Base-by-base conservation (phyloP, 75 land plant species). In the Cryptomeria japonica region DNA sequence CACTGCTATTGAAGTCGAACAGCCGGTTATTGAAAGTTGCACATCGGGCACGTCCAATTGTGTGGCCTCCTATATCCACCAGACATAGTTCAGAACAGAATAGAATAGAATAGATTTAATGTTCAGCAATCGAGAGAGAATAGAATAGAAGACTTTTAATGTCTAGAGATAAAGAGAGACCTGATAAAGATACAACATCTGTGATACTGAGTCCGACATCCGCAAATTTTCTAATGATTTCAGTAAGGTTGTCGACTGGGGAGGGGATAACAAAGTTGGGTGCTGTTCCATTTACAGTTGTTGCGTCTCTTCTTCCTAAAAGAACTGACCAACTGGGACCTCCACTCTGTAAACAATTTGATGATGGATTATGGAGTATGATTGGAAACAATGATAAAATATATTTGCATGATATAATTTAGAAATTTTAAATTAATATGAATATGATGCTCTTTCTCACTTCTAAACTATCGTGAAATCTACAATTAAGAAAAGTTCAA, bases 131-230 rank as follows among this genome's bases (percentile, higher is more conserved):
- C 2, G 2, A 2, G 2, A 41, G 1, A 44, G 46, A 44, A 5
- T 44, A 44, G 46, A 44, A 5, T 44, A 44, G 6, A 44, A 44
- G 0, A 44, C 6, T 44, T 44, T 44, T 44, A 1, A 44, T 3
- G 46, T 44, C 5, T 4, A 44, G 16, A 51, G 14, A 51, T 31
- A 0, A 37, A 31, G 46, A 12, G 2, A 22, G 9, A 94, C 96
- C 97, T 89, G 98, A 95, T 61, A 96, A 91, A 25, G 94, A 49
- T 31, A 95, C 93, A 5, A 94, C 91, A 77, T 96, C 98, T 15
- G 91, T 89, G 85, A 87, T n/a, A 56, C 86, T 85, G 36, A 96
- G 95, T 5, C 94, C 93, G 0, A 94, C 95, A 13, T 72, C 90
- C 18, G 64, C 86, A 42, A 96, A 96, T 49, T 92, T 95, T 0